Percentiles rank a stretch among this genome's conserved stretches.
Evolutionary conservation across 139 green algal genomes (phyloP).

Genomic region (Penium margaritaceum): DNA sequence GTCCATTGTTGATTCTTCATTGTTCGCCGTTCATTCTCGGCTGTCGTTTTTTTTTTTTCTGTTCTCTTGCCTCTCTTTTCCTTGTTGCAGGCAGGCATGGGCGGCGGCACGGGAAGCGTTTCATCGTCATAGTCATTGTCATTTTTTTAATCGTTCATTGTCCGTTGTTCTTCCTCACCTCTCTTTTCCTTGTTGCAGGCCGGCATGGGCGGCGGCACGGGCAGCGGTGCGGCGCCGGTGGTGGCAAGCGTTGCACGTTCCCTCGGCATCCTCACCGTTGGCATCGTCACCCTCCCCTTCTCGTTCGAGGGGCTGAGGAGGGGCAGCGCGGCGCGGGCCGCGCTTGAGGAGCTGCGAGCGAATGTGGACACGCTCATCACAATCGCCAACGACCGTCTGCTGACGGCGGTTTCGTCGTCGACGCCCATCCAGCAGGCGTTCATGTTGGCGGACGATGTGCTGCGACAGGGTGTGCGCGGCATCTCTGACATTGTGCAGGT

Average conservation of each 20-base stretch:
- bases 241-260: constrained; percentile 75
- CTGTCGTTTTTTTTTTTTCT: too few species aligned
- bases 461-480: constrained; percentile 79
- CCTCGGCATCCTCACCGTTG: constrained; percentile 89
- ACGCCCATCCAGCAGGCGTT: constrained; percentile 81
- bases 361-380: constrained; percentile 94
- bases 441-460: constrained; percentile 79
- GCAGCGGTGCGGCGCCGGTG: constrained; percentile 83
- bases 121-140: too few species aligned
- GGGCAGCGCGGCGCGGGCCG: constrained; percentile 63
- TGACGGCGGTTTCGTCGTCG: constrained; percentile 62
- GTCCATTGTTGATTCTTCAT: too few species aligned
- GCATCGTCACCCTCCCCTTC: constrained; percentile 94
- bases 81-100: constrained; percentile 74
- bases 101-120: constrained; percentile 86
- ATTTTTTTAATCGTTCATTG: too few species aligned
- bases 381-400: constrained; percentile 90
- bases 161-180: not conserved
- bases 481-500: constrained; percentile 95
- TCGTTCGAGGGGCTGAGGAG: constrained; percentile 86
- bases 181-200: constrained; percentile 42
- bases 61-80: not conserved
- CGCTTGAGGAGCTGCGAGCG: constrained; percentile 67
- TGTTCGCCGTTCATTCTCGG: too few species aligned
- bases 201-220: constrained; percentile 93